Base-by-base conservation (phyloP, 2,329 filamentous ascomycete genomes). In the Immersiporthe knoxdaviesiana region DNA sequence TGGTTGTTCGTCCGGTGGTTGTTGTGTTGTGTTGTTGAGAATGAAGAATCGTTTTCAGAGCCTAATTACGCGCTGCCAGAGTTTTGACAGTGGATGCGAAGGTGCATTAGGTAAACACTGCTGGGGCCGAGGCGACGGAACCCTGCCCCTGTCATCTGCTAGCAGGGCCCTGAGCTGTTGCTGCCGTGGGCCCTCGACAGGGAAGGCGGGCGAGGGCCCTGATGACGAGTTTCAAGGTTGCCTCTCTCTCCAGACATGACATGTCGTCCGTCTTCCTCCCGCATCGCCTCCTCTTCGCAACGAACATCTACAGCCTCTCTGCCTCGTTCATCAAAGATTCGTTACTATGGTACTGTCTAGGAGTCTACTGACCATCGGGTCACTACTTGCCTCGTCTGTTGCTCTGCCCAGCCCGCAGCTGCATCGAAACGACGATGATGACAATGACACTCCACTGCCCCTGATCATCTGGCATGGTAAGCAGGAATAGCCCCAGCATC, bases 381-480 rank as follows among this genome's bases (percentile, higher is more conserved):
- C 75, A 56, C 72, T 78, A 37, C 73, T 81, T 63, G 74, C 77
- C 66, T 73, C 77, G 32, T 75, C 77, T 50, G 73, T 80, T n/a
- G 79, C 78, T 52, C 72, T 77, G 44, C 74, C 76, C 50, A 70
- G 71, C 32, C 65, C 72, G 66, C 74, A 60, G 60, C 69, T 68
- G 69, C 68, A 37, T 70, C 68, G 60, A 12, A 64, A 69, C 16
- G 72, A 79, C 72, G 79, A 81, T 37, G 79, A 84, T 54, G 75
- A 82, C 63, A 79, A 85, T 76, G 87, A 89, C 73, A 89, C 87
- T n/a, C 93, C 92, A 3, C 87, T 97, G 39, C 96, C 96, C 0
- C 85, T 99, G 47, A 87, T 99, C 70, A 92, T 99, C 81, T 99
- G 96, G 96, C 96, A 99, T 80, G 96, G 79, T 81, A 72, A 62